phyloP scores from a whole-genome alignment of 768 basidiomycete species.

The Leccinum disarticulatum region DNA sequence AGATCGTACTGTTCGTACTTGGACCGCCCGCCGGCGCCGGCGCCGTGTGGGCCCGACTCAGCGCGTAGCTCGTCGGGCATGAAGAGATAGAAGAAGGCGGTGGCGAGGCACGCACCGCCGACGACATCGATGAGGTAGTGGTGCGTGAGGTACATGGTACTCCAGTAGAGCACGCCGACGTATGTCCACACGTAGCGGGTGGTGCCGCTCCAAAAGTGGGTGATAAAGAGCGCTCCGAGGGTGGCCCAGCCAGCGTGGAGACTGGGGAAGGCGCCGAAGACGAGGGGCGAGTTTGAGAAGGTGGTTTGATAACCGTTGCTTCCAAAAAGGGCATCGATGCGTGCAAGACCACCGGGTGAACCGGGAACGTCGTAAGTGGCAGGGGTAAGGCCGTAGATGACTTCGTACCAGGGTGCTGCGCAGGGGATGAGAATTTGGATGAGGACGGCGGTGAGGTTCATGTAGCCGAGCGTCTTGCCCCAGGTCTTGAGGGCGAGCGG shows the following conservation, averaged over 20 bases:
- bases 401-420: slow-evolving; percentile 96
- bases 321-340: slow-evolving; percentile 88
- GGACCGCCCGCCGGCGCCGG: slow-evolving; percentile 38
- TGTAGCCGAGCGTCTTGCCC: slow-evolving; percentile 86
- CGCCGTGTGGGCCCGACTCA: slow-evolving; percentile 38
- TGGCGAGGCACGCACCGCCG: slow-evolving; percentile 88
- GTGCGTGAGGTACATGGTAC: slow-evolving; percentile 97
- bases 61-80: slow-evolving; percentile 80
- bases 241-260: slow-evolving; percentile 91
- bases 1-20: slow-evolving; percentile 82
- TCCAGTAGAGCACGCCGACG: slow-evolving; percentile 88
- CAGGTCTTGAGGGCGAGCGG: slow-evolving; percentile 80
- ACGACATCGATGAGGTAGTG: slow-evolving; percentile 99
- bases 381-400: slow-evolving; percentile 94
- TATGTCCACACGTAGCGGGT: slow-evolving; percentile 77
- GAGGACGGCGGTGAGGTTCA: slow-evolving; percentile 87
- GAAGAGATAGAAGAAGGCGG: slow-evolving; percentile 82
- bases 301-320: not conserved
- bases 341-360: slow-evolving; percentile 87
- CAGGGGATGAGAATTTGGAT: slow-evolving; percentile 89
- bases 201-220: slow-evolving; percentile 88
- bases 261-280: slow-evolving; percentile 96
- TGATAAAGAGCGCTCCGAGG: slow-evolving; percentile 88
- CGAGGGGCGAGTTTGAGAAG: slow-evolving; percentile 87
- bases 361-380: slow-evolving; percentile 92